A percentile compares a stretch with the other conserved stretches of the same genome.
Conservation (phyloP, 352 stramenopile genomes). For the Pythium angustatum region DNA sequence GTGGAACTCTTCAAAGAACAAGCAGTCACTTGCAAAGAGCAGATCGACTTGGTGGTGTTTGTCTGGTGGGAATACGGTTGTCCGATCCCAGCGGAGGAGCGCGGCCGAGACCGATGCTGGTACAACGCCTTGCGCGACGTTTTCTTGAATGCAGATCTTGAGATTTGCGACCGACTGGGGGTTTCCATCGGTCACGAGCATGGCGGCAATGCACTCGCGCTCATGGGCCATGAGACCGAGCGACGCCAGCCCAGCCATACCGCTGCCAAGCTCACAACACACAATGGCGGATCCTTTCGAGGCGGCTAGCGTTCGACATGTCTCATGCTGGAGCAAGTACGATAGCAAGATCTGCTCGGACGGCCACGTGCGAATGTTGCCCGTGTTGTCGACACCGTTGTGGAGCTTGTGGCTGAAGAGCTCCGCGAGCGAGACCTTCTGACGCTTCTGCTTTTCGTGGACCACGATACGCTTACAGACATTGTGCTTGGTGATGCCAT, state of each 20-base stretch:
- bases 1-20: slow-evolving; percentile 89
- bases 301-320: slow-evolving; percentile 34
- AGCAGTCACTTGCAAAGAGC: slow-evolving; percentile 80
- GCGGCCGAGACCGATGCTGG: slow-evolving; percentile 26
- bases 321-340: slow-evolving; percentile 50
- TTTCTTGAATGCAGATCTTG: slow-evolving; percentile 57
- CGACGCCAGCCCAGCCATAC: slow-evolving; percentile 75
- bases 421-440: slow-evolving; percentile 56
- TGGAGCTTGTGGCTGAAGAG: slow-evolving; percentile 79
- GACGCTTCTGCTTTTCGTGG: slow-evolving; percentile 69
- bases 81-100: slow-evolving; percentile 74
- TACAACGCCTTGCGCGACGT: slow-evolving; percentile 34
- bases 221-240: slow-evolving; percentile 62
- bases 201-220: slow-evolving; percentile 35
- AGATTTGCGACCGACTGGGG: slow-evolving; percentile 68
- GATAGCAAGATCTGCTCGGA: slow-evolving; percentile 75
- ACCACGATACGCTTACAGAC: slow-evolving; percentile 37
- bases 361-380: slow-evolving; percentile 87
- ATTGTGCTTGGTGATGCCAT: slow-evolving; percentile 32
- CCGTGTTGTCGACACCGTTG: slow-evolving; percentile 84
- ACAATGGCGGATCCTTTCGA: slow-evolving; percentile 21
- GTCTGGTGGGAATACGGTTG: slow-evolving; percentile 27
- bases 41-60: slow-evolving; percentile 69
- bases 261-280: slow-evolving; percentile 72
- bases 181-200: slow-evolving; percentile 82